These are phyloP conservation scores for Pelargonium fulgidum DNA, from an alignment of 441 rosid species.

Conservation along the genomic window DNA sequence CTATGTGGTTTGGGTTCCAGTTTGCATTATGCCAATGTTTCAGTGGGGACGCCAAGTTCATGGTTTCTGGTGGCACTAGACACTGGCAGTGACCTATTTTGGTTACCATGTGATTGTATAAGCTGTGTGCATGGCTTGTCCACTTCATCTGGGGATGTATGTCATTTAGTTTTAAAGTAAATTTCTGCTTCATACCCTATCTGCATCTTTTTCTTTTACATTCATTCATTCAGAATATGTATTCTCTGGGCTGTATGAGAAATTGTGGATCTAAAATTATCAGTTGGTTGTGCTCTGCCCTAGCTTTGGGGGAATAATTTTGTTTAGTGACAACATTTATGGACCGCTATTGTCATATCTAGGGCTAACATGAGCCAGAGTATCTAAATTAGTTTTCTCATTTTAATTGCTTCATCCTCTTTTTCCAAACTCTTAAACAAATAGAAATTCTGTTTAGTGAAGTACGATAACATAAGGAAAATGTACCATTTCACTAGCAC, in stretches of 20 bases:
- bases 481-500: too few relatives aligned
- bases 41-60: slow-evolving; percentile 66
- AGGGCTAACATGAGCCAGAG: neutral
- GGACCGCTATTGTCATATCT: neutral
- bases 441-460: too few relatives aligned
- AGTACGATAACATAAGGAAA: too few relatives aligned
- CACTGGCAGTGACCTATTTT: slow-evolving; percentile 84
- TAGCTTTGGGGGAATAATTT: neutral
- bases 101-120: slow-evolving; percentile 82
- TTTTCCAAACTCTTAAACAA: too few relatives aligned
- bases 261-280: neutral
- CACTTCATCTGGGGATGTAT: slow-evolving; percentile 38
- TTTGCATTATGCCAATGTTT: slow-evolving; percentile 71
- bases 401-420: neutral
- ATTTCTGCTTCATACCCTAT: neutral
- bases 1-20: slow-evolving; percentile 36
- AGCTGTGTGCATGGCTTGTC: slow-evolving; percentile 38
- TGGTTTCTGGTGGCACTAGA: slow-evolving; percentile 82
- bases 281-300: neutral
- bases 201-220: neutral
- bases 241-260: neutral
- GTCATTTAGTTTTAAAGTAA: neutral
- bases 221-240: neutral
- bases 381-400: neutral
- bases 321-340: neutral